phyloP scores from a whole-genome alignment of 306 rosid species.

The Vigna trinervia region DNA sequence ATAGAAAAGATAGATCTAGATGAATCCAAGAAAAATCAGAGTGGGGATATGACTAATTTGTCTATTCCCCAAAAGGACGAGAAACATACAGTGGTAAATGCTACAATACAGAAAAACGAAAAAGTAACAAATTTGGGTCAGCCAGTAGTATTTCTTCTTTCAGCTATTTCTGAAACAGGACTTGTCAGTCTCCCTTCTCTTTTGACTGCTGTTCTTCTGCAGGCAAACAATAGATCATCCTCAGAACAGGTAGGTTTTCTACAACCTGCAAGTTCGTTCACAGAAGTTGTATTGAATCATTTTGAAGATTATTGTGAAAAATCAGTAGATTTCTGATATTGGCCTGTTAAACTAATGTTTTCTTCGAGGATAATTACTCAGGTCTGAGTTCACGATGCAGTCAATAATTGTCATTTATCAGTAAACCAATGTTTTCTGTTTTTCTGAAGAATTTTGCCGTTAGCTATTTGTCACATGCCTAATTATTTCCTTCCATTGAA shows the following conservation, averaged over 20 bases:
- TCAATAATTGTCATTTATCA: background rate
- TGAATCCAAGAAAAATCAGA: conserved; percentile 54
- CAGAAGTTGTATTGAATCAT: conserved; percentile 21
- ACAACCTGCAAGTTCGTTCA: conserved; percentile 33
- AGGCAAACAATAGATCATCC: conserved; percentile 91
- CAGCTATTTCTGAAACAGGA: conserved; percentile 89
- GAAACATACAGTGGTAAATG: conserved; percentile 51
- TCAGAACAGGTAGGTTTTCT: conserved; percentile 76
- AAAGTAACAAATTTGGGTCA: conserved; percentile 60
- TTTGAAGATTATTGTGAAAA: conserved; percentile 12
- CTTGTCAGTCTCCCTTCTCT: conserved; percentile 95
- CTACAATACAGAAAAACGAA: conserved; percentile 55
- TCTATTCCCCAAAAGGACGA: conserved; percentile 58
- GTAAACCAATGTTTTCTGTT: background rate
- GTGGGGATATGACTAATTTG: conserved; percentile 53
- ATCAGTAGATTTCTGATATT: conserved; percentile 39
- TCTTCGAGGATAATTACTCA: background rate
- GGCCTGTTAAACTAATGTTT: background rate
- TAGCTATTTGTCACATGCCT: conserved; percentile 20
- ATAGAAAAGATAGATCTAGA: conserved; percentile 45
- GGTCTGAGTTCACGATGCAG: background rate
- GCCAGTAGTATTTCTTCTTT: conserved; percentile 76
- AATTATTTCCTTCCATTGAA: background rate
- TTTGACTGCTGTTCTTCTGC: conserved; percentile 90
- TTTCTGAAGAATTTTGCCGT: background rate